Evolutionary conservation across 495 filamentous ascomycete species (phyloP).

Genomic region (Platismatia glauca): DNA sequence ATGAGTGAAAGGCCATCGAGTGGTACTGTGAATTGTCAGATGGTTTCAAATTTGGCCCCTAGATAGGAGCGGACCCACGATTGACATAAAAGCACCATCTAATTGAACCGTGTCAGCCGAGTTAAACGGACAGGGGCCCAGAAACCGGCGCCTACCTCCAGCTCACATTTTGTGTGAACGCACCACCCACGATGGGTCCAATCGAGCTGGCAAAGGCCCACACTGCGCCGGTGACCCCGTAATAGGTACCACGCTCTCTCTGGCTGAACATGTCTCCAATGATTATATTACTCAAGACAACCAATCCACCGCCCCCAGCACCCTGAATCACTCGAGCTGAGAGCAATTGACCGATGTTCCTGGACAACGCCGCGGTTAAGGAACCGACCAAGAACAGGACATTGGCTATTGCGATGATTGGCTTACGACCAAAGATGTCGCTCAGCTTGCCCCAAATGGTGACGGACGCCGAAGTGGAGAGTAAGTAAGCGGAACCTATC

Average conservation of each 20-base stretch:
- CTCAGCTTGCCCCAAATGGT: conserved; percentile 48
- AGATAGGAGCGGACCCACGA: conserved; percentile 46
- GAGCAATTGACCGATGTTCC: conserved; percentile 47
- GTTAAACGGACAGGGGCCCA: too few species aligned
- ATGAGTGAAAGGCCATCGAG: too few species aligned
- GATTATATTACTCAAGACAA: not conserved
- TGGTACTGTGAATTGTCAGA: too few species aligned
- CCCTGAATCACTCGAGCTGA: conserved; percentile 48
- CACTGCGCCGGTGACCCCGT: not conserved
- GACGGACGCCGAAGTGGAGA: conserved; percentile 22
- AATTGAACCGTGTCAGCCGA: too few species aligned
- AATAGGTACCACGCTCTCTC: not conserved
- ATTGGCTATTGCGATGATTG: conserved; percentile 40
- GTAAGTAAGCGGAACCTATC: conserved; percentile 44
- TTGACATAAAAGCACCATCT: conserved; percentile 70
- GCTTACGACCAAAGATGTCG: conserved; percentile 55
- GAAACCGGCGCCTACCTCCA: too few species aligned
- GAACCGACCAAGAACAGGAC: conserved; percentile 37
- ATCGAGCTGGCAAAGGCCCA: not conserved
- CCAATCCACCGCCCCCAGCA: not conserved
- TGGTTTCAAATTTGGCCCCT: too few species aligned
- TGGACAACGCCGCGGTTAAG: conserved; percentile 40
- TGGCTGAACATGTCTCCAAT: not conserved
- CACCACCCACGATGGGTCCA: not conserved
- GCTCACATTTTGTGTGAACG: too few species aligned